A percentile compares a stretch with the other conserved stretches of the same genome.
Conservation (phyloP, 257 asterid species). For the Solanum lycopersicoides region DNA sequence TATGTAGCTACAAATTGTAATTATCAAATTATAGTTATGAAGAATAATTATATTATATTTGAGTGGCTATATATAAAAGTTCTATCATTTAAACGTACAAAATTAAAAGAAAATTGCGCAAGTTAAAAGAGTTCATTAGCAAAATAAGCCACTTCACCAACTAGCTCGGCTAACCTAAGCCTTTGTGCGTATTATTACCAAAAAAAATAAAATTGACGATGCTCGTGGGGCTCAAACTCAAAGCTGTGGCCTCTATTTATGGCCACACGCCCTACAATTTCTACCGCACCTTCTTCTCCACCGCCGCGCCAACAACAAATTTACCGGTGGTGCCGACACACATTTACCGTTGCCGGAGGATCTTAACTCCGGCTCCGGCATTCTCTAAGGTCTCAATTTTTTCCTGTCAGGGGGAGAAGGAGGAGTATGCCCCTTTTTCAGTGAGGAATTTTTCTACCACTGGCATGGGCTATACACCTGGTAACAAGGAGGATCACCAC, state of each 20-base stretch:
- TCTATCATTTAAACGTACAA: too few species aligned
- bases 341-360: conserved; percentile 21
- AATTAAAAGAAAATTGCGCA: neutral
- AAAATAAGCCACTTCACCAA: neutral
- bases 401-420: conserved; percentile 5
- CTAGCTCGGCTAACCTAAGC: conserved; percentile 44
- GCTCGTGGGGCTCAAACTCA: conserved; percentile 50
- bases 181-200: conserved; percentile 13
- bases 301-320: neutral
- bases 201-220: conserved; percentile 15
- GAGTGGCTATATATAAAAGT: too few species aligned
- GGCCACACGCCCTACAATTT: conserved; percentile 31
- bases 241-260: conserved; percentile 25
- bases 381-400: neutral
- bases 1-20: too few species aligned
- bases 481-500: conserved; percentile 19
- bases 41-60: too few species aligned
- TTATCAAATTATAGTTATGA: too few species aligned
- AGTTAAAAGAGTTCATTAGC: neutral
- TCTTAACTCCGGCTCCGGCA: conserved; percentile 4
- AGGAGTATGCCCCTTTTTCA: neutral
- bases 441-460: conserved; percentile 9
- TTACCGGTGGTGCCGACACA: neutral
- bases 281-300: conserved; percentile 17
- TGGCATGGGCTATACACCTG: conserved; percentile 48